Conservation (phyloP, 2,329 filamentous ascomycete species). For the Diaporthe sp. region DNA sequence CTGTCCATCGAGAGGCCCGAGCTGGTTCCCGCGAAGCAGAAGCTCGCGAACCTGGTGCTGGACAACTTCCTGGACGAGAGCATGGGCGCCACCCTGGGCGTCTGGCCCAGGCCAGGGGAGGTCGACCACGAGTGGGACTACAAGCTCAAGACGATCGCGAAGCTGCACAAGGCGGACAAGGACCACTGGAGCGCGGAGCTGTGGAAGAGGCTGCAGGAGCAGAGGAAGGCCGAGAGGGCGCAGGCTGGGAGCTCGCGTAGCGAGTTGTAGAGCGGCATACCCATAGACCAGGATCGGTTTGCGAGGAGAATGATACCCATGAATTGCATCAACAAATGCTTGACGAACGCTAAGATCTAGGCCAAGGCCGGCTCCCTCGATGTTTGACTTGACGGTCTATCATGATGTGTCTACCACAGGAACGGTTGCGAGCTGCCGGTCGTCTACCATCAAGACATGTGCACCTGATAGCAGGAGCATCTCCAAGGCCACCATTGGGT, state of each 20-base stretch:
- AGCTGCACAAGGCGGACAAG: constrained; percentile 52
- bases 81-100: constrained; percentile 70
- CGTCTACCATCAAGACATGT: background rate
- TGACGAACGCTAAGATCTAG: background rate
- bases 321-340: background rate
- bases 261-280: constrained; percentile 26
- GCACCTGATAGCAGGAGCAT: background rate
- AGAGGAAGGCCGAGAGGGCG: constrained; percentile 38
- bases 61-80: constrained; percentile 77
- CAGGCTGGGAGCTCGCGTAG: constrained; percentile 19
- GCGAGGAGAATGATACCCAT: constrained; percentile 12
- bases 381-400: background rate
- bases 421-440: background rate
- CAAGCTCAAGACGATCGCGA: constrained; percentile 58
- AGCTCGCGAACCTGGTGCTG: constrained; percentile 69
- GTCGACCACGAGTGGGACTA: constrained; percentile 69
- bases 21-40: constrained; percentile 66
- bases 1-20: constrained; percentile 61
- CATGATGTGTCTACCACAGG: background rate
- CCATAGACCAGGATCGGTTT: background rate
- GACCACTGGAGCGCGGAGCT: constrained; percentile 63
- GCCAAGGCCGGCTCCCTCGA: background rate
- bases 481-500: background rate
- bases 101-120: constrained; percentile 64
- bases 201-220: constrained; percentile 52